A percentile compares a stretch with the other conserved stretches of the same genome.
These are phyloP conservation scores for Anthracocystis setariae DNA, from an alignment of 1,284 basidiomycete genomes.

Conservation along the genomic window DNA sequence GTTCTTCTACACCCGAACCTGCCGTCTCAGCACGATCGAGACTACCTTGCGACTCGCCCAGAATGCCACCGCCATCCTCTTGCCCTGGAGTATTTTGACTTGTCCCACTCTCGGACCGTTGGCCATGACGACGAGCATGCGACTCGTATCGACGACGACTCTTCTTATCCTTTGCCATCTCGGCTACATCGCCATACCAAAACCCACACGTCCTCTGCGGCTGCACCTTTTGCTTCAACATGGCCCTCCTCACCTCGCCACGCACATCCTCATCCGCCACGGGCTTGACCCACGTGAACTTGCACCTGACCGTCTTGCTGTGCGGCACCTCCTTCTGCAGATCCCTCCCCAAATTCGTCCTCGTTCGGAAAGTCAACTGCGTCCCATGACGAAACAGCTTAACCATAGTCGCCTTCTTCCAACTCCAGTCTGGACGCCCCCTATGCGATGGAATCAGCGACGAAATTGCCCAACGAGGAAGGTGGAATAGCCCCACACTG, in stretches of 20 bases:
- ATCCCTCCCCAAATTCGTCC: conserved; percentile 50
- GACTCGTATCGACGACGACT: neutral
- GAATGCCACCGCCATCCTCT: neutral
- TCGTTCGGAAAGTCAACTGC: conserved; percentile 58
- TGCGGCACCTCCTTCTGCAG: conserved; percentile 56
- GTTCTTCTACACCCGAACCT: neutral
- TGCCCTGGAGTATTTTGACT: conserved; percentile 6
- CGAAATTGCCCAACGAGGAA: conserved; percentile 53
- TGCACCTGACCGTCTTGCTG: conserved; percentile 52
- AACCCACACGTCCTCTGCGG: conserved; percentile 54
- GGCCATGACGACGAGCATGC: neutral
- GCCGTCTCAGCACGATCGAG: conserved; percentile 6
- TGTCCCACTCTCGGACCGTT: neutral
- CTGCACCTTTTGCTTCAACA: conserved; percentile 47
- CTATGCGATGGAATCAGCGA: conserved; percentile 43
- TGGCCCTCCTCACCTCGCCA: conserved; percentile 57
- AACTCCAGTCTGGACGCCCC: conserved; percentile 54
- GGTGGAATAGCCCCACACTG: conserved; percentile 50
- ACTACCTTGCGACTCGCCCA: too few relatives aligned
- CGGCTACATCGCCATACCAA: conserved; percentile 53
- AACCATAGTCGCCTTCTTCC: conserved; percentile 60
- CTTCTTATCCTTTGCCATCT: conserved; percentile 1
- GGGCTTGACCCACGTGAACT: conserved; percentile 58
- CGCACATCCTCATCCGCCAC: conserved; percentile 38
- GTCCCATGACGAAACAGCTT: conserved; percentile 56